These are phyloP conservation scores for Coemansia sp. DNA, from an alignment of 192 early-diverging fungal species.

Conservation along the genomic window DNA sequence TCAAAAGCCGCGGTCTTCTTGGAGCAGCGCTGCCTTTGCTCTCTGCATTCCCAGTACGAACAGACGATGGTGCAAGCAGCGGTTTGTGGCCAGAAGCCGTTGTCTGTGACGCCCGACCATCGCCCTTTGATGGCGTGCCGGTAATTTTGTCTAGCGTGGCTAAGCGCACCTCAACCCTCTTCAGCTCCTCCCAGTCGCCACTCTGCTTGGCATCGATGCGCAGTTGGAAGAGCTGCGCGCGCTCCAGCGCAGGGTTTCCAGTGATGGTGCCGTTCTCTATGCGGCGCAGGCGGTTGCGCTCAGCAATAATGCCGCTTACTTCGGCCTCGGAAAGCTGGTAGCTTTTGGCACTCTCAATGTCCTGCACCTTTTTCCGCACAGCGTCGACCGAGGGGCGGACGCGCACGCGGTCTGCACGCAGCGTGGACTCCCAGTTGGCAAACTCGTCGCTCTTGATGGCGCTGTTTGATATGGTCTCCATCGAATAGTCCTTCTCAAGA, in stretches of 20 bases:
- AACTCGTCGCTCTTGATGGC: slow-evolving; percentile 65
- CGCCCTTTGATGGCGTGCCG: slow-evolving; percentile 9
- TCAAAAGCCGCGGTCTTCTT: slow-evolving; percentile 22
- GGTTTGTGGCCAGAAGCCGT: slow-evolving; percentile 10
- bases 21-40: slow-evolving; percentile 6
- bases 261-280: slow-evolving; percentile 24
- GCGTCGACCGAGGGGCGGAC: slow-evolving; percentile 51
- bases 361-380: slow-evolving; percentile 58
- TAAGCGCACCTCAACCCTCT: slow-evolving; percentile 44
- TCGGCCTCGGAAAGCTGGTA: slow-evolving; percentile 66
- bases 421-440: slow-evolving; percentile 54
- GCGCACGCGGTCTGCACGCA: slow-evolving; percentile 54
- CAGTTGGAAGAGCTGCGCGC: slow-evolving; percentile 53
- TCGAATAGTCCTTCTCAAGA: slow-evolving; percentile 65
- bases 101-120: not conserved
- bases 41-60: slow-evolving; percentile 12
- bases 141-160: slow-evolving; percentile 33
- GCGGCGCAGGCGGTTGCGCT: slow-evolving; percentile 55
- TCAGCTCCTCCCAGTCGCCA: slow-evolving; percentile 52
- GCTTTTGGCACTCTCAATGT: slow-evolving; percentile 57
- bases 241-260: slow-evolving; percentile 49
- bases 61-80: slow-evolving; percentile 36
- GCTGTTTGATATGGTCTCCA: slow-evolving; percentile 76
- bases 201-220: slow-evolving; percentile 55
- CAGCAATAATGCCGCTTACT: slow-evolving; percentile 62